Conservation (phyloP, 202 grass and related monocot species). For the Digitaria exilis region DNA sequence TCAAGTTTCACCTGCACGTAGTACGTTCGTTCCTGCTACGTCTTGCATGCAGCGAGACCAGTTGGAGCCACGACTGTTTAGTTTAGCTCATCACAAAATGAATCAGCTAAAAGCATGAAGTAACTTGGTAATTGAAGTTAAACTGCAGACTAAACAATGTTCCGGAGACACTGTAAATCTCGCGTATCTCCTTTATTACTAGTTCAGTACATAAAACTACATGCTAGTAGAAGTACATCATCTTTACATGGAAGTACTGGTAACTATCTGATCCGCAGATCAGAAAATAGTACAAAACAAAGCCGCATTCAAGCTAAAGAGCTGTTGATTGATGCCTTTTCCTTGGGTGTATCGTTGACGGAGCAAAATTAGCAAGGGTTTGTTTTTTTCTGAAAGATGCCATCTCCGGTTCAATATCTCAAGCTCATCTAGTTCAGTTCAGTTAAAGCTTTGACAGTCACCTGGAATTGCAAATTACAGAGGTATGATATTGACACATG, state of each 20-base stretch:
- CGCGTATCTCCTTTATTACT: slow-evolving; percentile 17
- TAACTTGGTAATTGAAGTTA: not conserved
- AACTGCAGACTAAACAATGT: not conserved
- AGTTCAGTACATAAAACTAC: not conserved
- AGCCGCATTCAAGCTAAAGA: slow-evolving; percentile 18
- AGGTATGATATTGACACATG: not conserved
- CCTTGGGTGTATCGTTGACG: not conserved
- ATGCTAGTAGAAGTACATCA: not conserved
- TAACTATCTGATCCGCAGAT: not conserved
- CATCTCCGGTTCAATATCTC: not conserved
- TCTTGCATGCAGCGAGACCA: not conserved
- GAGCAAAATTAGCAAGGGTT: slow-evolving; percentile 23
- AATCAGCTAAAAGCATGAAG: not conserved
- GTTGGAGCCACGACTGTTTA: not conserved
- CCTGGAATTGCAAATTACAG: not conserved
- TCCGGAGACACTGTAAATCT: not conserved
- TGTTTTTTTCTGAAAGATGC: not conserved
- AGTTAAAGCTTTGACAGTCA: not conserved
- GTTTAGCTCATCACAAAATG: not conserved
- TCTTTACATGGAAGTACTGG: not conserved
- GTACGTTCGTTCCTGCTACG: too few relatives aligned
- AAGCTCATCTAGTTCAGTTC: slow-evolving; percentile 5
- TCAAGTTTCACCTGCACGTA: too few relatives aligned
- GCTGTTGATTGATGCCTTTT: not conserved
- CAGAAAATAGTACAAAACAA: not conserved